These are phyloP conservation scores for Colletotrichum nymphaeae DNA, from an alignment of 2,329 filamentous ascomycete genomes.

Conservation along the genomic window DNA sequence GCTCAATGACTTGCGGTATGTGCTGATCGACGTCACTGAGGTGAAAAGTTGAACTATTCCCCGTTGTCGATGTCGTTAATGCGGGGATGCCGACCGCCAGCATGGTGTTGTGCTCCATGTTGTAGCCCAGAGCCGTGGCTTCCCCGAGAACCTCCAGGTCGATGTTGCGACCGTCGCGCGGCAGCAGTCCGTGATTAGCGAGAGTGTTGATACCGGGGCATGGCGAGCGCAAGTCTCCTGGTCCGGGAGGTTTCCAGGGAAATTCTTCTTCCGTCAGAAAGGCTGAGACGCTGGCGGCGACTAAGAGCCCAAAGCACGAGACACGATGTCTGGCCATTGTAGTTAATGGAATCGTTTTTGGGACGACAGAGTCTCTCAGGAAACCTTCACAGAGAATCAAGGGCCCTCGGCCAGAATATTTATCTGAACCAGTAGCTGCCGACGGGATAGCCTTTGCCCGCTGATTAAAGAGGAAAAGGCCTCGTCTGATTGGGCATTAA, in stretches of 20 bases:
- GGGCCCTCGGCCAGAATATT: not conserved
- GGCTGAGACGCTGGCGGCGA: not conserved
- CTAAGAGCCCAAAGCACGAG: not conserved
- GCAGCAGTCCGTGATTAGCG: slow-evolving; percentile 38
- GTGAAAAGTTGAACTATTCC: slow-evolving; percentile 41
- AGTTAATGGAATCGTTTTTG: not conserved
- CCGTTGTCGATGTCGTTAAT: slow-evolving; percentile 41
- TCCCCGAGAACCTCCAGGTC: slow-evolving; percentile 14
- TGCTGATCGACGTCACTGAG: slow-evolving; percentile 43
- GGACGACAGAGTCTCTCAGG: not conserved
- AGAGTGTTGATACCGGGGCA: slow-evolving; percentile 40
- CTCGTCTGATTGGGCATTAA: not conserved
- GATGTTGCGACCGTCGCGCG: slow-evolving; percentile 24
- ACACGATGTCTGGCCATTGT: not conserved
- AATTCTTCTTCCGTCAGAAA: slow-evolving; percentile 10
- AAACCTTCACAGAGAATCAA: no score
- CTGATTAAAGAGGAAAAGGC: not conserved
- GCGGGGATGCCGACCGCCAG: slow-evolving; percentile 29
- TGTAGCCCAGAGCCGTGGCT: slow-evolving; percentile 25
- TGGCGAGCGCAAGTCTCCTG: slow-evolving; percentile 31
- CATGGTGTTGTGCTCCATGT: slow-evolving; percentile 28
- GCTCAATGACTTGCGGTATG: slow-evolving; percentile 43
- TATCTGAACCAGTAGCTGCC: not conserved
- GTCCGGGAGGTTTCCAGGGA: not conserved
- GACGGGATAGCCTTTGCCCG: not conserved